phyloP scores from a whole-genome alignment of 73 alveolate genomes.

The Stentor coeruleus region DNA sequence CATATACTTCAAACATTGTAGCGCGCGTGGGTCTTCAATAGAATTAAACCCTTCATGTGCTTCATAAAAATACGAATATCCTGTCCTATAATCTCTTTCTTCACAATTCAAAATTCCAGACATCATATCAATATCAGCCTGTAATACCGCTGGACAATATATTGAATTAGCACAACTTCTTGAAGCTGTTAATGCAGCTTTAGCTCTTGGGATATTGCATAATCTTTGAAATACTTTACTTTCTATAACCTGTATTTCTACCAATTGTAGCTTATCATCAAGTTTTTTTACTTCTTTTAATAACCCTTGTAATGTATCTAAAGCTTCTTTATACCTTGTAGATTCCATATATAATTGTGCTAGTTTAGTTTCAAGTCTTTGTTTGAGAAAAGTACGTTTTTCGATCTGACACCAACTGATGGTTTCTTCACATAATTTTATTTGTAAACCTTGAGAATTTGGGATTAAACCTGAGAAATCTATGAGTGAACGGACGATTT shows the following conservation, averaged over 20 bases:
- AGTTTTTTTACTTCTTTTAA: constrained; percentile 45
- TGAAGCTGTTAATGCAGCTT: constrained; percentile 77
- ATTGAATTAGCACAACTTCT: constrained; percentile 70
- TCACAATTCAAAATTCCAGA: constrained; percentile 75
- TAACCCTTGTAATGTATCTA: constrained; percentile 30
- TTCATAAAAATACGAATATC: constrained; percentile 84
- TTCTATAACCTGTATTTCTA: constrained; percentile 47
- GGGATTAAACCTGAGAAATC: constrained; percentile 42
- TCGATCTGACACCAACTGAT: constrained; percentile 59
- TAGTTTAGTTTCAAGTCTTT: constrained; percentile 51
- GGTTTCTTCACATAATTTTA: constrained; percentile 45
- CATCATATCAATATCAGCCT: constrained; percentile 79
- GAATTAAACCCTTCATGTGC: constrained; percentile 75
- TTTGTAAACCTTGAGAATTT: constrained; percentile 27
- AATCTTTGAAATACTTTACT: constrained; percentile 50
- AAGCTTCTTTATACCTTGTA: constrained; percentile 36
- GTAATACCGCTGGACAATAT: constrained; percentile 67
- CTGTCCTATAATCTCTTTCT: constrained; percentile 76
- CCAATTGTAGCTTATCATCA: constrained; percentile 51
- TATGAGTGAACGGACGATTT: constrained; percentile 51
- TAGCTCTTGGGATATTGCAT: constrained; percentile 47
- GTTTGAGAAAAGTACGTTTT: constrained; percentile 46
- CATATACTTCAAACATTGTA: constrained; percentile 70
- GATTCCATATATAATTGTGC: constrained; percentile 38
- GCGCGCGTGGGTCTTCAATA: constrained; percentile 56